These are phyloP conservation scores for Daldinia concentrica DNA, from an alignment of 495 filamentous ascomycete species.

Conservation along the genomic window DNA sequence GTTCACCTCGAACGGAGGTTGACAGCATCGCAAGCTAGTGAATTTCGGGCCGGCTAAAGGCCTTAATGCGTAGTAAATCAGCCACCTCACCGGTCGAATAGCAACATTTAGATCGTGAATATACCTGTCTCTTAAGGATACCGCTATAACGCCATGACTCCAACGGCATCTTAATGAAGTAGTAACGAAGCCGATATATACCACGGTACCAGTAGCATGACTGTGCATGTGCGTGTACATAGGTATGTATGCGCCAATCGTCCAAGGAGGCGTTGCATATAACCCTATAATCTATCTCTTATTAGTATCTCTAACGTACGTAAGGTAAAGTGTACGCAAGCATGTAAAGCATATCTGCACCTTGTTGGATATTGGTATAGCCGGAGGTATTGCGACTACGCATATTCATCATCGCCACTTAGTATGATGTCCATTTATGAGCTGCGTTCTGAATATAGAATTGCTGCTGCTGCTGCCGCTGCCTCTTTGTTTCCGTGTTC, in stretches of 20 bases:
- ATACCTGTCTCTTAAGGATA: neutral
- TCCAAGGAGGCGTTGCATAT: conserved; percentile 19
- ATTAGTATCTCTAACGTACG: neutral
- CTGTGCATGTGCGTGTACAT: conserved; percentile 18
- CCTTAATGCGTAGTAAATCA: conserved; percentile 1
- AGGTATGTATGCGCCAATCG: conserved; percentile 15
- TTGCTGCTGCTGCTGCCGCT: neutral
- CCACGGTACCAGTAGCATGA: conserved; percentile 29
- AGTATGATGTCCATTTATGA: conserved; percentile 12
- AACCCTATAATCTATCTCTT: neutral
- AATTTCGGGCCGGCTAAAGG: conserved; percentile 18
- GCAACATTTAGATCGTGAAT: neutral
- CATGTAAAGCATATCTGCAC: conserved; percentile 15
- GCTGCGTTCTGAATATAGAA: conserved; percentile 6
- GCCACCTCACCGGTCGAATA: conserved; percentile 9
- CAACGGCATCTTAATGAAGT: conserved; percentile 6
- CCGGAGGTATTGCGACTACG: conserved; percentile 10
- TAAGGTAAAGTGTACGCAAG: neutral
- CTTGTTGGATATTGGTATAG: conserved; percentile 15
- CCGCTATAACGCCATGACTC: neutral
- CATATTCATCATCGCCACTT: conserved; percentile 26
- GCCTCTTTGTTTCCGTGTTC: neutral
- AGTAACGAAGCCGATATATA: conserved; percentile 9
- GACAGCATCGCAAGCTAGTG: neutral
- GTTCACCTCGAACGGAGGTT: conserved; percentile 7